A percentile compares a stretch with the other conserved stretches of the same genome.
Conservation (phyloP, 139 green algal genomes). For the Picochlorum sp. region DNA sequence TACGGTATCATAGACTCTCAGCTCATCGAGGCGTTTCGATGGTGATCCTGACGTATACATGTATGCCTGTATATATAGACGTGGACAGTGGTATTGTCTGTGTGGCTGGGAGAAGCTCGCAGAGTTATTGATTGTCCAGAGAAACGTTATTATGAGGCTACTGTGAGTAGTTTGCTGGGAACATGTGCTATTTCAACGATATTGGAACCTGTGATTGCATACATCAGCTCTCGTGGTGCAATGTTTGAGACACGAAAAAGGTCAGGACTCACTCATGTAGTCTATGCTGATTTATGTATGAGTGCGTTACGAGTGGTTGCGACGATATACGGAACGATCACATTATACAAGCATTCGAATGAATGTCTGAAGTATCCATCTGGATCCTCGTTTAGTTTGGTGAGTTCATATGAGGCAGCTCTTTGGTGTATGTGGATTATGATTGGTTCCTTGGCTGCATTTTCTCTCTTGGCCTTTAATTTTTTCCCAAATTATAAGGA, state of each 20-base stretch:
- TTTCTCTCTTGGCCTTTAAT: conserved; percentile 30
- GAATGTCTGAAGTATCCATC: background rate
- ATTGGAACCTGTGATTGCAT: conserved; percentile 17
- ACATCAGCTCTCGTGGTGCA: conserved; percentile 29
- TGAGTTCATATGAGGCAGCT: background rate
- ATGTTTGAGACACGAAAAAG: conserved; percentile 35
- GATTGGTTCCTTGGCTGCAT: background rate
- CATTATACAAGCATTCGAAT: background rate
- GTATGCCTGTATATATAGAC: background rate
- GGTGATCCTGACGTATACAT: background rate
- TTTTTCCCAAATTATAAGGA: conserved; percentile 28
- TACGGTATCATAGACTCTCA: background rate
- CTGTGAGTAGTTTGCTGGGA: conserved; percentile 22
- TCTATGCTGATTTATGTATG: conserved; percentile 17
- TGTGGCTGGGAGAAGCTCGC: conserved; percentile 16
- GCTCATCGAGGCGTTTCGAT: background rate
- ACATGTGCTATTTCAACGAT: conserved; percentile 17
- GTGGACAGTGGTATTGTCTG: conserved; percentile 28
- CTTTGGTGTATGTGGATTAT: conserved; percentile 5
- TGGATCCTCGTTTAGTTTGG: background rate
- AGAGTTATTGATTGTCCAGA: conserved; percentile 16
- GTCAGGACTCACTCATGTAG: conserved; percentile 14
- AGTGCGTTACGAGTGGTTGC: conserved; percentile 13
- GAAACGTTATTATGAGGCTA: conserved; percentile 15
- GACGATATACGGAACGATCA: conserved; percentile 1